These are phyloP conservation scores for Avicennia marina DNA, from an alignment of 257 asterid species.

Conservation along the genomic window DNA sequence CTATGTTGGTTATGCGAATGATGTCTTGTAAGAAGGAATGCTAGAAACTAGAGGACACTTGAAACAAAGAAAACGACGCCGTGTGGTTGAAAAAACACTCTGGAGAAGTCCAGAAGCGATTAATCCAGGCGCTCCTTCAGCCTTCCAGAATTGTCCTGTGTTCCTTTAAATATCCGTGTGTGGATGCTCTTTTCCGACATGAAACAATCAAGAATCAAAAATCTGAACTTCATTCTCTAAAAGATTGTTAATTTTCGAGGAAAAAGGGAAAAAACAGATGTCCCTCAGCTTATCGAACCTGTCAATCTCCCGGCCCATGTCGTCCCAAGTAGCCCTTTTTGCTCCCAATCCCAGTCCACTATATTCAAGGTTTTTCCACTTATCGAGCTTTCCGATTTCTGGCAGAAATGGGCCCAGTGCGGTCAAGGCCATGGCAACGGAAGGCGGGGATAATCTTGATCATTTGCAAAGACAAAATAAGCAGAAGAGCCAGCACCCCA, in stretches of 20 bases:
- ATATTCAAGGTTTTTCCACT: constrained; percentile 13
- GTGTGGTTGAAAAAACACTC: no score
- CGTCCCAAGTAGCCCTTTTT: constrained; percentile 15
- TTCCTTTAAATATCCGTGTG: constrained; percentile 20
- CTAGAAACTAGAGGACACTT: no score
- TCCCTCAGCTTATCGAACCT: constrained; percentile 35
- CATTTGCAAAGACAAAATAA: constrained; percentile 40
- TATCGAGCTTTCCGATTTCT: constrained; percentile 1
- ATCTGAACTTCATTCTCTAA: background rate
- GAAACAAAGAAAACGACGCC: background rate
- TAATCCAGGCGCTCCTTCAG: background rate
- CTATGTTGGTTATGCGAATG: no score
- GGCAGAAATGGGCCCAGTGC: background rate
- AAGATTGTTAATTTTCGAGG: background rate
- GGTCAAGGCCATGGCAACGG: constrained; percentile 30
- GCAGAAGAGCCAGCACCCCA: constrained; percentile 37
- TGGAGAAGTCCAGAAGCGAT: constrained; percentile 41
- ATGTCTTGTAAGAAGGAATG: no score
- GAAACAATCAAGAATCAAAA: background rate
- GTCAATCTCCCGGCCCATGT: constrained; percentile 19
- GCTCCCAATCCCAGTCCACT: constrained; percentile 1
- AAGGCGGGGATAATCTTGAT: constrained; percentile 41
- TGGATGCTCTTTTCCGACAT: background rate
- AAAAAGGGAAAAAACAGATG: constrained; percentile 22
- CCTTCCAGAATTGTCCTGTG: constrained; percentile 41